Base-by-base conservation (phyloP, 2,329 filamentous ascomycete species). In the Aulographum hederae region DNA sequence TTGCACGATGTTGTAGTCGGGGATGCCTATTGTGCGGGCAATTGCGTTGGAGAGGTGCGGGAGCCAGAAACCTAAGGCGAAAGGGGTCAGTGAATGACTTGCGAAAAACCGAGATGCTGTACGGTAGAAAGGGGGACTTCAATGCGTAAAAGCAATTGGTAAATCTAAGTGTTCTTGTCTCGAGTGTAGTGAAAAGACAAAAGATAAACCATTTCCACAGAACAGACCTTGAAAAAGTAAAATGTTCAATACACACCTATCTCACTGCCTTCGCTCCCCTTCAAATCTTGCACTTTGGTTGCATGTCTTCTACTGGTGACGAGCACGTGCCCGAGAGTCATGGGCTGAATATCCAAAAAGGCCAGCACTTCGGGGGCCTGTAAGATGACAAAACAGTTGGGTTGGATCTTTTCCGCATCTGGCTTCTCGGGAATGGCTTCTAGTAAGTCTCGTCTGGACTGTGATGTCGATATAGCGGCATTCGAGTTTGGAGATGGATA, bases 1-100 rank as follows among this genome's bases (percentile, higher is more conserved):
- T 59, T 95, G 86, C 34, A 95, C 81, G 18, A 95, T 73, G 53
- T 98, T 98, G 78, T 86, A 95, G 56, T 94, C 85, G 31, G 63
- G 63, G 2, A 81, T 69, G 6, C 74, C 77, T 2, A 75, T 79
- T 1, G 73, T 70, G 32, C 61, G 63, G 19, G 72, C 66, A 23
- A 93, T 63, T 0, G 79, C 78, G 14, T 69, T 60, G 13, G 78
- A 79, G 2, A 94, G 58, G 3, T 86, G 53, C 20, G 80, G 73
- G 18, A 92, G 65, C 59, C 57, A 64, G 40, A 59, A 58, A 4
- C 60, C 60, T 55, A 19, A 6, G 19, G 12, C 13, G 21, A 25
- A n/a, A n/a, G n/a, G 27, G 27, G 27, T 28, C 15, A 28, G 27
- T 8, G 8, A 25, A 8, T 8, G 8, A 25, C n/a, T 25, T 25